Conservation (phyloP, 2,329 filamentous ascomycete species). For the Cordyceps militaris region DNA sequence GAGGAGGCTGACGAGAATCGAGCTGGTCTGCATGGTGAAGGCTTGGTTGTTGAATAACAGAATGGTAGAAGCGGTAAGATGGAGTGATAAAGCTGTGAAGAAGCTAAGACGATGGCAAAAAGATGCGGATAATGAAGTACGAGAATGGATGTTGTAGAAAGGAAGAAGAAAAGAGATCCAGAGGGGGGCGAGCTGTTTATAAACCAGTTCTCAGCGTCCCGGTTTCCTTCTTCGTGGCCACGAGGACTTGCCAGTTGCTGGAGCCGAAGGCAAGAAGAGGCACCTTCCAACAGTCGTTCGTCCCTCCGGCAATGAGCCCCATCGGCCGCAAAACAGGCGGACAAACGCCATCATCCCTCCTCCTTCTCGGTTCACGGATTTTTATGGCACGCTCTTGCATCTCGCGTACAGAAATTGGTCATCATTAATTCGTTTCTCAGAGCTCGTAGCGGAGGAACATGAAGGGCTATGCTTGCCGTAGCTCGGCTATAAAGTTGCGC, state of each 20-base stretch:
- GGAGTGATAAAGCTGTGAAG: conserved; percentile 9
- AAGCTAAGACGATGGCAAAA: conserved; percentile 9
- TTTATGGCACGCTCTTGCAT: background rate
- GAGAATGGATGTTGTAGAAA: conserved; percentile 9
- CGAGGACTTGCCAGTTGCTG: background rate
- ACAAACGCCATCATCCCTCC: background rate
- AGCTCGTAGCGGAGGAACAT: background rate
- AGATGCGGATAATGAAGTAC: conserved; percentile 7
- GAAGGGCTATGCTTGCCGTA: background rate
- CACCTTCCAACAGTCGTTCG: background rate
- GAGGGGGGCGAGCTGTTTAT: conserved; percentile 1
- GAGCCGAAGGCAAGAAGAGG: background rate
- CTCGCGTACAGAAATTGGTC: background rate
- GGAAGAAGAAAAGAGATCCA: background rate
- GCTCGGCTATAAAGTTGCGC: conserved; percentile 3
- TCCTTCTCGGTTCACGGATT: background rate
- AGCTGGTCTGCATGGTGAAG: background rate
- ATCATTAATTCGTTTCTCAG: conserved; percentile 7
- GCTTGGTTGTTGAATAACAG: background rate
- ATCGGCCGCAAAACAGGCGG: background rate
- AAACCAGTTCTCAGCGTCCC: background rate
- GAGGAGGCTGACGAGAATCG: background rate
- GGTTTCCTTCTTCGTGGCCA: background rate
- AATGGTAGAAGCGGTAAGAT: background rate
- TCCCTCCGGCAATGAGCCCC: background rate